phyloP scores from a whole-genome alignment of 2,329 filamentous ascomycete genomes.

The Fonsecaea pugnacius region DNA sequence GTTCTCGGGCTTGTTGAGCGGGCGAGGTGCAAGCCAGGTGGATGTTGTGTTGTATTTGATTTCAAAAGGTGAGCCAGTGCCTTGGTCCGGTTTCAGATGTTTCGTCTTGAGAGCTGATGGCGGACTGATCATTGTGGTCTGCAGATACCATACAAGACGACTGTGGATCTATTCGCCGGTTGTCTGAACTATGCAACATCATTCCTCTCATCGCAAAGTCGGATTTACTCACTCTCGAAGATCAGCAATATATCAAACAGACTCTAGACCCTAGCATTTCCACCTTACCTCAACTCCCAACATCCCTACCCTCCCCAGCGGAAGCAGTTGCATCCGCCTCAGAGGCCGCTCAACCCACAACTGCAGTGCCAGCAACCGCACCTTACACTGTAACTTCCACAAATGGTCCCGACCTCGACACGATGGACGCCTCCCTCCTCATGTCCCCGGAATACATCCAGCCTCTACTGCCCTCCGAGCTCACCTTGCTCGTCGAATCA shows the following conservation, averaged over 20 bases:
- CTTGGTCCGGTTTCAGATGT: neutral
- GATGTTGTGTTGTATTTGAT: constrained; percentile 86
- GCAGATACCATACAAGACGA: constrained; percentile 66
- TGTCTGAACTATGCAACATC: constrained; percentile 78
- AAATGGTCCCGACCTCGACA: constrained; percentile 71
- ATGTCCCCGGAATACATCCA: constrained; percentile 92
- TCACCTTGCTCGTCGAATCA: constrained; percentile 68
- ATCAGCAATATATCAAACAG: constrained; percentile 64
- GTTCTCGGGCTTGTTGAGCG: constrained; percentile 75
- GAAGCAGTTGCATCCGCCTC: neutral
- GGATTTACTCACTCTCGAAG: constrained; percentile 67
- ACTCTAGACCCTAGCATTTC: constrained; percentile 48
- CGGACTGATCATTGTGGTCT: constrained; percentile 2
- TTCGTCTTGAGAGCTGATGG: neutral
- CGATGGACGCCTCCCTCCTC: constrained; percentile 88
- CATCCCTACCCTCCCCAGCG: constrained; percentile 8
- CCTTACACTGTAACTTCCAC: constrained; percentile 80
- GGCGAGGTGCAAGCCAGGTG: constrained; percentile 79
- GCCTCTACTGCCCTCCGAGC: constrained; percentile 76
- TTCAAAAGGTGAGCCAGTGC: constrained; percentile 62
- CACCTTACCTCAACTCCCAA: constrained; percentile 31
- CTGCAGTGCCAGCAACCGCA: constrained; percentile 34
- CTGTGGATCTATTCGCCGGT: constrained; percentile 70
- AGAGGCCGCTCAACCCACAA: neutral
- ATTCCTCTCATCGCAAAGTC: constrained; percentile 79